A percentile compares a stretch with the other conserved stretches of the same genome.
Conservation (phyloP, 139 green algal genomes). For the Ettlia oleoabundans region DNA sequence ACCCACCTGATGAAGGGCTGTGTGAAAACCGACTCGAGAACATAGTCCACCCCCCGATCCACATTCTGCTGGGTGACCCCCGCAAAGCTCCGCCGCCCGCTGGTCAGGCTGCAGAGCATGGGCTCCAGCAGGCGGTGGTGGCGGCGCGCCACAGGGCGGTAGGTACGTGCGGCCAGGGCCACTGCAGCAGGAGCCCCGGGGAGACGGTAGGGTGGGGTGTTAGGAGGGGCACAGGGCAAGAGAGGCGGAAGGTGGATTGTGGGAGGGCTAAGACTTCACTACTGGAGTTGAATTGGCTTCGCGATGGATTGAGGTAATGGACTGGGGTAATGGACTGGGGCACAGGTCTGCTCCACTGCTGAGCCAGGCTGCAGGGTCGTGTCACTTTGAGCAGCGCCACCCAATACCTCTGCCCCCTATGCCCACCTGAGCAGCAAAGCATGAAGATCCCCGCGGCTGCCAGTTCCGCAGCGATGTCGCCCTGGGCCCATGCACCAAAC, state of each 20-base stretch:
- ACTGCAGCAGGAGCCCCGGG: background rate
- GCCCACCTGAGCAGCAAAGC: slow-evolving; percentile 17
- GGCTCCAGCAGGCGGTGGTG: slow-evolving; percentile 29
- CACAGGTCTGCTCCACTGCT: too few species aligned
- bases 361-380: too few species aligned
- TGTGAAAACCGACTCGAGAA: slow-evolving; percentile 39
- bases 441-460: background rate
- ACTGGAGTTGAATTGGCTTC: too few species aligned
- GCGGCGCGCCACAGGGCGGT: slow-evolving; percentile 1
- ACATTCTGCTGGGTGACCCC: slow-evolving; percentile 13
- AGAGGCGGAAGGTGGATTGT: background rate
- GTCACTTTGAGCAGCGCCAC: background rate
- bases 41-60: slow-evolving; percentile 24
- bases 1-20: slow-evolving; percentile 19
- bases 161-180: slow-evolving; percentile 1
- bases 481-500: slow-evolving; percentile 23
- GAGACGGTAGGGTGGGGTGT: background rate
- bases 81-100: slow-evolving; percentile 8
- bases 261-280: too few species aligned
- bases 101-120: slow-evolving; percentile 36
- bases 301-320: too few species aligned
- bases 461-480: background rate
- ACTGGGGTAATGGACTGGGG: too few species aligned
- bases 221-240: background rate
- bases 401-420: background rate